A percentile compares a stretch with the other conserved stretches of the same genome.
Evolutionary conservation across 1,284 basidiomycete species (phyloP).

Genomic region (Crucibulum cyathiforme): DNA sequence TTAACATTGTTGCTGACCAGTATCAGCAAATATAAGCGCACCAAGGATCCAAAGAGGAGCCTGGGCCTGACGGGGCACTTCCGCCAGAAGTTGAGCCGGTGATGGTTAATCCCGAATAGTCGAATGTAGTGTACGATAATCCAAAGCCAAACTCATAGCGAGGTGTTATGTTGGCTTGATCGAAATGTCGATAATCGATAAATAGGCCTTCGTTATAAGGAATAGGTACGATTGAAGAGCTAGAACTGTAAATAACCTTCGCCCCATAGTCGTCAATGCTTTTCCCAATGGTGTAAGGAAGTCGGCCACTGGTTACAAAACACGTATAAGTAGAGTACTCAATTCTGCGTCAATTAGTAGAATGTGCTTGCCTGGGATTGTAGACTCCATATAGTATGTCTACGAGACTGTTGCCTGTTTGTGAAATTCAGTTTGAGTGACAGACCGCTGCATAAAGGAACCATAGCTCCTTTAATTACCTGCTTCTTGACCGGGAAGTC

Average conservation of each 20-base stretch:
- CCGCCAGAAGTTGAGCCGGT: slow-evolving; percentile 47
- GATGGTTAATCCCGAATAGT: slow-evolving; percentile 52
- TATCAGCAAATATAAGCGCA: slow-evolving; percentile 18
- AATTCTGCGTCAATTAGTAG: background rate
- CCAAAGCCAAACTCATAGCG: slow-evolving; percentile 76
- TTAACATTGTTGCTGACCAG: background rate
- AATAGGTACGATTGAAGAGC: slow-evolving; percentile 38
- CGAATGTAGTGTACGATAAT: slow-evolving; percentile 72
- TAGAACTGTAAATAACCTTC: slow-evolving; percentile 43
- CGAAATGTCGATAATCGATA: slow-evolving; percentile 73
- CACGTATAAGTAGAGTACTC: slow-evolving; percentile 13
- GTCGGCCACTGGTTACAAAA: slow-evolving; percentile 44
- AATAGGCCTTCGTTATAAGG: slow-evolving; percentile 59
- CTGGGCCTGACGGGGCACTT: slow-evolving; percentile 44
- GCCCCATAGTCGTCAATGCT: slow-evolving; percentile 61
- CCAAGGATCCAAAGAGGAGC: slow-evolving; percentile 55
- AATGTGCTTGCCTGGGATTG: slow-evolving; percentile 61
- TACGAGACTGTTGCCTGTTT: slow-evolving; percentile 60
- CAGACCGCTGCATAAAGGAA: background rate
- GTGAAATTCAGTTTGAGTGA: too few species aligned
- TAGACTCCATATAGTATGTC: slow-evolving; percentile 69
- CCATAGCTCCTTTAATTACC: slow-evolving; percentile 36
- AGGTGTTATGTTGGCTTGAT: slow-evolving; percentile 60
- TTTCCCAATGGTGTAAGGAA: slow-evolving; percentile 72
- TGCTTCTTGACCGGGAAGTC: slow-evolving; percentile 75